Base-by-base conservation (phyloP, 2,329 filamentous ascomycete genomes). In the Ophiostoma ulmi region DNA sequence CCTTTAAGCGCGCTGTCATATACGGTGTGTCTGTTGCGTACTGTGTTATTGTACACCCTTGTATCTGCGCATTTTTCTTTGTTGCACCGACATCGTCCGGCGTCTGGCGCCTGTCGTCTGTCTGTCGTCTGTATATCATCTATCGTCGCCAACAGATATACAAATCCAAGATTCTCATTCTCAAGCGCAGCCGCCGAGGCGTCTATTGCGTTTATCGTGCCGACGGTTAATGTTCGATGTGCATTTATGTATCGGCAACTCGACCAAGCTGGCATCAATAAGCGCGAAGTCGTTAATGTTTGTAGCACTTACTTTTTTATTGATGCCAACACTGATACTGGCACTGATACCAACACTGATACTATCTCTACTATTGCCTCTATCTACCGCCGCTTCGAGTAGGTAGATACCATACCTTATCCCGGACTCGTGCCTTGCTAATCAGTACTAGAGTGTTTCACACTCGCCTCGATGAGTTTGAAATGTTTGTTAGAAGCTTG, bases 181-280 rank as follows among this genome's bases (percentile, higher is more conserved):
- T 7, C 58, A 63, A 63, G 58, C 58, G 58, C 22, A 35, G 68
- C 55, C 31, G 31, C 61, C 48, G 39, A 68, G 22, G 39, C 66
- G 39, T 70, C 35, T 65, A 38, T 58, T 35, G 39, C 65, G 64
- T 44, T 38, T 63, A 44, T 67, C 58, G n/a, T 38, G 44, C 44
- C 44, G 44, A 48, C 44, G 17, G 44, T 58, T 52, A 17, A 14
- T 26, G n/a, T 41, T 17, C 17, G 17, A 48, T 48, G 52, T 58
- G 52, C 22, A 48, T 17, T 31, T 58, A 11, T 65, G 38, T 35
- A 65, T 58, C 44, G 17, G 13, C 52, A 26, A 22, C 26, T 58
- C 52, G 52, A 26, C n/a, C 8, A 58, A 17, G 44, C 44, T 8
- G 44, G 44, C 44, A 48, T 48, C 44, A 48, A 39, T 48, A 48